phyloP scores from a whole-genome alignment of 2,329 filamentous ascomycete genomes.

The Iodosphaeria phyllophila region DNA sequence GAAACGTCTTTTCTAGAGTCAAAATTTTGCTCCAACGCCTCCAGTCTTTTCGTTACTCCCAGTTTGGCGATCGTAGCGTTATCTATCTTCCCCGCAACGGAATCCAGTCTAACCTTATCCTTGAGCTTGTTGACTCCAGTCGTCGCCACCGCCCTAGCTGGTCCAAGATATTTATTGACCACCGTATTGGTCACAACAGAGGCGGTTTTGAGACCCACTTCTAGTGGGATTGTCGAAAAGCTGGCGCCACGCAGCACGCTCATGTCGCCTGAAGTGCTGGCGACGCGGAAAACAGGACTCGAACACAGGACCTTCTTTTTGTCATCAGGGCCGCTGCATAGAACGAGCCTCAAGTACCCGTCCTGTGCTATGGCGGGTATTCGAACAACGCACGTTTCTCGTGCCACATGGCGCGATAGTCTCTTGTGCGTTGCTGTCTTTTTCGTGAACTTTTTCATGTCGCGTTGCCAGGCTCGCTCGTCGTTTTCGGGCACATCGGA shows the following conservation, averaged over 20 bases:
- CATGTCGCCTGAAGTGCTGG: slow-evolving; percentile 42
- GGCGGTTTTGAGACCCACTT: slow-evolving; percentile 40
- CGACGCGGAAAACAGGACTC: slow-evolving; percentile 50
- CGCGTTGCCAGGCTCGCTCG: slow-evolving; percentile 49
- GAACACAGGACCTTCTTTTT: slow-evolving; percentile 35
- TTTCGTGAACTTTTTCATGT: slow-evolving; percentile 43
- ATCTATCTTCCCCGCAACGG: slow-evolving; percentile 21
- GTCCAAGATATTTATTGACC: slow-evolving; percentile 23
- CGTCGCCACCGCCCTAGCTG: slow-evolving; percentile 22
- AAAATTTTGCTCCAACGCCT: slow-evolving; percentile 17
- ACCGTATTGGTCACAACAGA: slow-evolving; percentile 27
- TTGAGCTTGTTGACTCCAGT: slow-evolving; percentile 18
- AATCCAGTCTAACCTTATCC: slow-evolving; percentile 10
- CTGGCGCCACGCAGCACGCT: slow-evolving; percentile 47
- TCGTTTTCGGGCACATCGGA: slow-evolving; percentile 33
- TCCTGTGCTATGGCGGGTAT: slow-evolving; percentile 44
- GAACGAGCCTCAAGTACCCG: slow-evolving; percentile 49
- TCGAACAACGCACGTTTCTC: slow-evolving; percentile 45
- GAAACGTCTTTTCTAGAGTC: slow-evolving; percentile 13
- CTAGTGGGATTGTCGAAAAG: slow-evolving; percentile 43
- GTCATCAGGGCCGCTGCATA: slow-evolving; percentile 28
- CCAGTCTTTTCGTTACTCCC: slow-evolving; percentile 13
- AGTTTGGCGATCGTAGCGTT: slow-evolving; percentile 18
- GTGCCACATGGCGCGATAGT: slow-evolving; percentile 26
- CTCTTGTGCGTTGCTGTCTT: slow-evolving; percentile 28